Base-by-base conservation (phyloP, 2,329 filamentous ascomycete genomes). In the Thielaviopsis cerberus region DNA sequence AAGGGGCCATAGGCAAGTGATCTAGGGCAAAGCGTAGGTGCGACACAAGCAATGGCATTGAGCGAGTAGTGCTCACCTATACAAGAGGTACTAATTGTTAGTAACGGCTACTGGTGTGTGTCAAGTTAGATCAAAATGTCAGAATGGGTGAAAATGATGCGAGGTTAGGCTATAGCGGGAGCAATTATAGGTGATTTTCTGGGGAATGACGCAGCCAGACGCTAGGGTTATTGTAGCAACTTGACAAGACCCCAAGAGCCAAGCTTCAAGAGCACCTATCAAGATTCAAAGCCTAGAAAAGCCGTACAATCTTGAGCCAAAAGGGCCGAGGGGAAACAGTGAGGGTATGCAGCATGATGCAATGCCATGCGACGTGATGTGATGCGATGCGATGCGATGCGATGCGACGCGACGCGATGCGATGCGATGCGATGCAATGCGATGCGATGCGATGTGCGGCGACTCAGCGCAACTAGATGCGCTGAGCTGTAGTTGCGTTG, bases 1-100 rank as follows among this genome's bases (percentile, higher is more conserved):
- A 78, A 73, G 1, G 74, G 65, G 1, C 90, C 90, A 66, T 87
- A 81, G 34, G 85, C 87, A 66, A 88, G 76, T 0, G 86, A 84
- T 53, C 76, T 75, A 0, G 90, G 89, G 66, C 86, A 91, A 57
- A 96, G 78, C 30, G 77, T 77, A 1, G 88, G 85, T 0, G 92
- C 84, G 15, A 75, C 74, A 52, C 73, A 66, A 67, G 88, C 78
- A 63, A 97, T 86, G 57, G 88, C 86, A 66, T 89, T 90, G 57
- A 96, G 79, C 2, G 88, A 94, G 54, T 80, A 79, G 66, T 88
- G 84, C 70, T 96, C 91, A 61, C 90, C 87, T 80, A 65, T n/a
- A n/a, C n/a, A n/a, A n/a, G n/a, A 63, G 62, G 70, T 68, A 20
- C 22, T 56, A 25, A 25, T 41, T 26, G 24, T 37, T 17, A 68